phyloP scores from a whole-genome alignment of 352 stramenopile species.

The Phytophthora meadii region DNA sequence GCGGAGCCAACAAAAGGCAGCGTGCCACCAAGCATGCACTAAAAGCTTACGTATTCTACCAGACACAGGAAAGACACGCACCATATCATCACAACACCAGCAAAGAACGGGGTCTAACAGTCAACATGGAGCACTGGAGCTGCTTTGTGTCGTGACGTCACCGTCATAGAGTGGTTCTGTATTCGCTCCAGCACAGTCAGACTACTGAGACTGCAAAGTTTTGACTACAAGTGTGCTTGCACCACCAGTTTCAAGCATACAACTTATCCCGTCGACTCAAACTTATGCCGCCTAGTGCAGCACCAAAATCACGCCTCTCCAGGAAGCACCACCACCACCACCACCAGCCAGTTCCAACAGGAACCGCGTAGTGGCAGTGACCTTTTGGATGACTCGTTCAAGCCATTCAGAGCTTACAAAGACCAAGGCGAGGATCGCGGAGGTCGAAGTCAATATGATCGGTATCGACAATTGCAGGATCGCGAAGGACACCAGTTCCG shows the following conservation, averaged over 20 bases:
- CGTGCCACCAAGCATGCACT: constrained; percentile 66
- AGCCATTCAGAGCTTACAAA: not conserved
- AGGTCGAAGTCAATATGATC: constrained; percentile 3
- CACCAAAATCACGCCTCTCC: constrained; percentile 47
- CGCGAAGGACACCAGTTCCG: constrained; percentile 26
- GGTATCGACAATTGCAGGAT: constrained; percentile 32
- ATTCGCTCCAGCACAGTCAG: constrained; percentile 34
- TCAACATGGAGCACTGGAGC: too few relatives aligned
- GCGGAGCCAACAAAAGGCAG: constrained; percentile 63
- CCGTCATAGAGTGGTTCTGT: too few relatives aligned
- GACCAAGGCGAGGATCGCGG: not conserved
- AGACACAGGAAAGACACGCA: not conserved
- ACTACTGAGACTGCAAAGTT: constrained; percentile 23
- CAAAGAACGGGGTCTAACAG: too few relatives aligned
- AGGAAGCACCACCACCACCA: constrained; percentile 33
- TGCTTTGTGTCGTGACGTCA: too few relatives aligned
- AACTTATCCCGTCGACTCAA: constrained; percentile 18
- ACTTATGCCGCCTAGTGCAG: constrained; percentile 47
- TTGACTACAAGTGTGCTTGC: too few relatives aligned
- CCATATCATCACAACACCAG: not conserved
- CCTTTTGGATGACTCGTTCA: constrained; percentile 6
- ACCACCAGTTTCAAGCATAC: too few relatives aligned
- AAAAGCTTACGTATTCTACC: constrained; percentile 55
- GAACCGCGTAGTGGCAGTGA: not conserved
- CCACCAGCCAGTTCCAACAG: constrained; percentile 4